These are phyloP conservation scores for Colletotrichum phormii DNA, from an alignment of 2,329 filamentous ascomycete genomes.

Conservation along the genomic window DNA sequence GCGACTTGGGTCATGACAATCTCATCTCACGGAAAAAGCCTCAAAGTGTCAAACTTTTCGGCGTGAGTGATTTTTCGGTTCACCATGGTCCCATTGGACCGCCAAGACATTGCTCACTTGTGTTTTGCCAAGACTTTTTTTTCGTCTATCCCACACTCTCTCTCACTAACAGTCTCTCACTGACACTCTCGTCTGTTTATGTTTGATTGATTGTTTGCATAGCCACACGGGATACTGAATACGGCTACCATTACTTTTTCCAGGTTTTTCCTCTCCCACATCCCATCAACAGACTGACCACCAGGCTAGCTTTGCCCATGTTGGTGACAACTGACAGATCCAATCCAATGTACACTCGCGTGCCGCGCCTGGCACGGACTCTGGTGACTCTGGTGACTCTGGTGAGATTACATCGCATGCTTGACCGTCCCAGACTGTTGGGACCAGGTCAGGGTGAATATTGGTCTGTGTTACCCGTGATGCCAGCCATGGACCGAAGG, in stretches of 20 bases:
- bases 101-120: slow-evolving; percentile 27
- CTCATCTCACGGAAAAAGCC: not conserved
- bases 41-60: not conserved
- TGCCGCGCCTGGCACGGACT: not conserved
- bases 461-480: not conserved
- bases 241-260: not conserved
- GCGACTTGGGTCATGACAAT: slow-evolving; percentile 20
- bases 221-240: slow-evolving; percentile 12
- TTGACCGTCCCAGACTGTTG: not conserved
- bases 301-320: not conserved
- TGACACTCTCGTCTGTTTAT: not conserved
- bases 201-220: not conserved
- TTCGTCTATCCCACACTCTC: not conserved
- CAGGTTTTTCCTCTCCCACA: not conserved
- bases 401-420: not conserved
- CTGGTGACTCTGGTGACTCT: not conserved
- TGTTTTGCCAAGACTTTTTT: slow-evolving; percentile 12
- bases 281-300: not conserved
- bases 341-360: not conserved
- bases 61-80: slow-evolving; percentile 26
- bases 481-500: not conserved
- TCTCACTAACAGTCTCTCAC: no score
- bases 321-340: not conserved
- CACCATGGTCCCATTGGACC: slow-evolving; percentile 27
- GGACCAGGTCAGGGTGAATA: not conserved